phyloP scores from a whole-genome alignment of 768 basidiomycete genomes.

The Amanita rubescens region DNA sequence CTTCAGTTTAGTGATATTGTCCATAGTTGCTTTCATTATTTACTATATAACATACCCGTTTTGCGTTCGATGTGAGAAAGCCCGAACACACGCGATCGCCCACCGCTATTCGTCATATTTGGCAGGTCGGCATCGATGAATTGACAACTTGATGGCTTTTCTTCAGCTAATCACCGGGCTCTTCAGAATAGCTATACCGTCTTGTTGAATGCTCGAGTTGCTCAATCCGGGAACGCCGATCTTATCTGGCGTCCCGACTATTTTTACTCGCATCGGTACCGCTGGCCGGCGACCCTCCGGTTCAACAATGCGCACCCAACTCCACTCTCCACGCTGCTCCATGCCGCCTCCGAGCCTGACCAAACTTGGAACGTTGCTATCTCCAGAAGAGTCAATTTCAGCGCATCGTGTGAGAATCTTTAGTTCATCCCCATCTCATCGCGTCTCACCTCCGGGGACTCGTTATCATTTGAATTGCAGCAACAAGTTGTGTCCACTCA shows the following conservation, averaged over 20 bases:
- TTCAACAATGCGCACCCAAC: no score
- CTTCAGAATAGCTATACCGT: neutral
- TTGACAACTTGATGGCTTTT: neutral
- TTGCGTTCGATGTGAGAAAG: neutral
- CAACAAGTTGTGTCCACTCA: no score
- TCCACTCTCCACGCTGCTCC: no score
- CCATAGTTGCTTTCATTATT: slow-evolving; percentile 6
- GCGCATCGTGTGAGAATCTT: no score
- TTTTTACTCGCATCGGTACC: neutral
- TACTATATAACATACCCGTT: slow-evolving; percentile 1
- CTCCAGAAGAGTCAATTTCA: no score
- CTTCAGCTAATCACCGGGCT: neutral
- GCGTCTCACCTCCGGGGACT: no score
- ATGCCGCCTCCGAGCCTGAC: no score
- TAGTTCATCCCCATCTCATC: no score
- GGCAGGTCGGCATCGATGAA: neutral
- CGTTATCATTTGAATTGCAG: no score
- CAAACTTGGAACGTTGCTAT: no score
- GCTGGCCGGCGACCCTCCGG: neutral
- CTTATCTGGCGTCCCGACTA: neutral
- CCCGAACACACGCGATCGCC: neutral
- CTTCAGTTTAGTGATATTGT: neutral
- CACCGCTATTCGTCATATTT: neutral
- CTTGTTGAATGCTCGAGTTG: neutral
- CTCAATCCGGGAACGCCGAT: neutral